Base-by-base conservation (phyloP, 1,139 yeast genomes). In the Pichia norvegensis region DNA sequence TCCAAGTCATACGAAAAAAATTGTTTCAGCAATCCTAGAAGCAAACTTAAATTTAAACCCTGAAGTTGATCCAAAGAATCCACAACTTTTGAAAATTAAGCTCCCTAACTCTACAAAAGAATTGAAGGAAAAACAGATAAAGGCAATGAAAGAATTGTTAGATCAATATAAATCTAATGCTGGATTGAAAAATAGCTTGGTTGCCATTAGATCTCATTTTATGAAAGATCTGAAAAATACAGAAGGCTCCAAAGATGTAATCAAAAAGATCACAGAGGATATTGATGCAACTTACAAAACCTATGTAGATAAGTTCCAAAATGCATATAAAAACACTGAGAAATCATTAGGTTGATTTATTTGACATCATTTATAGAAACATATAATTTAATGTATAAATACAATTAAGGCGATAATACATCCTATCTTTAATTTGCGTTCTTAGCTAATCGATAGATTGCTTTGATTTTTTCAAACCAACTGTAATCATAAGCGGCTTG, bases 401-500 rank as follows among this genome's bases (percentile, higher is more conserved):
- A 19, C 17, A 20, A 21, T 27, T 27, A 9, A 4, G 10, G 14
- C 29, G 29, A 7, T 25, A 7, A 11, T n/a, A 4, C 29, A 17
- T 6, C 21, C 36, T 29, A 16, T 14, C 13, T 11, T 48, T 43
- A 61, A 21, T 51, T 59, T 39, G 67, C 60, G 45, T 59, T 64
- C 36, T 55, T 62, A n/a, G 80, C 78, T 54, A 79, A 58, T 1
- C 74, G 67, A 44, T 74, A 67, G 36, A 79, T 52, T 5, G 82
- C 78, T 55, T 74, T 76, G 38, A 78, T 54, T 54, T 76, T 77
- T 47, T 78, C 78, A 92, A 95, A 85, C 20, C 72, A 53, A 46
- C 94, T 78, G 44, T 71, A 66, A 52, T 84, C 95, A 60, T 90
- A 92, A 17, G 96, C 95, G n/a, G 90, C 94, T 37, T 76, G 75